phyloP scores from a whole-genome alignment of 331 rosid genomes.

The Quercus lobata region DNA sequence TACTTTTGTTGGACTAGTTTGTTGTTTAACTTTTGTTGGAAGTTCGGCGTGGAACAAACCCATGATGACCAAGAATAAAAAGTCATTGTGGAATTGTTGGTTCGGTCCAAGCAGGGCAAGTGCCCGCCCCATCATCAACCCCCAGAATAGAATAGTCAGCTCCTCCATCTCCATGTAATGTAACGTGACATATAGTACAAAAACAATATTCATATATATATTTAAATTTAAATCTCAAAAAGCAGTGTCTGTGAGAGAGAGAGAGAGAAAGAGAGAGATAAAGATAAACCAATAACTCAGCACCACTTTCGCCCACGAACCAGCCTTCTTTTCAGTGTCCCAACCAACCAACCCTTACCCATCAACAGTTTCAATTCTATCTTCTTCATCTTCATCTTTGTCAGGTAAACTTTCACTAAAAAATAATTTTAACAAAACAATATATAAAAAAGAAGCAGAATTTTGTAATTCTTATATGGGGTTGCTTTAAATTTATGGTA shows the following conservation, averaged over 20 bases:
- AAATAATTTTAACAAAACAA: background rate
- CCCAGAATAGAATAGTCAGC: constrained; percentile 51
- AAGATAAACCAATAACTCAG: constrained; percentile 38
- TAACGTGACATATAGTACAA: constrained; percentile 29
- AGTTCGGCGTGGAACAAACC: background rate
- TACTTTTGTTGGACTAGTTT: background rate
- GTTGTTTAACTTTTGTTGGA: background rate
- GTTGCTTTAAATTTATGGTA: background rate
- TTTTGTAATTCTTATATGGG: background rate
- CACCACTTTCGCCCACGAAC: constrained; percentile 48
- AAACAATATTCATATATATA: constrained; percentile 11
- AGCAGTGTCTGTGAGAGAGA: background rate
- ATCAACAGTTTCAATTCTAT: background rate
- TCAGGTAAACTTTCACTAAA: constrained; percentile 27
- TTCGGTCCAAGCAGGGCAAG: constrained; percentile 18
- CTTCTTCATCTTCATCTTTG: background rate
- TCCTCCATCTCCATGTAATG: constrained; percentile 43
- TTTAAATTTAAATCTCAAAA: constrained; percentile 25
- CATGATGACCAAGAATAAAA: background rate
- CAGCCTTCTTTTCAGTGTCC: constrained; percentile 28
- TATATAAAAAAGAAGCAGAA: background rate
- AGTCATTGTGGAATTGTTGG: constrained; percentile 14
- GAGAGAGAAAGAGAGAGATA: background rate
- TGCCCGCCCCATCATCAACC: background rate
- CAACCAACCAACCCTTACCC: constrained; percentile 31